phyloP scores from a whole-genome alignment of 768 basidiomycete species.

The Lactarius hatsudake region DNA sequence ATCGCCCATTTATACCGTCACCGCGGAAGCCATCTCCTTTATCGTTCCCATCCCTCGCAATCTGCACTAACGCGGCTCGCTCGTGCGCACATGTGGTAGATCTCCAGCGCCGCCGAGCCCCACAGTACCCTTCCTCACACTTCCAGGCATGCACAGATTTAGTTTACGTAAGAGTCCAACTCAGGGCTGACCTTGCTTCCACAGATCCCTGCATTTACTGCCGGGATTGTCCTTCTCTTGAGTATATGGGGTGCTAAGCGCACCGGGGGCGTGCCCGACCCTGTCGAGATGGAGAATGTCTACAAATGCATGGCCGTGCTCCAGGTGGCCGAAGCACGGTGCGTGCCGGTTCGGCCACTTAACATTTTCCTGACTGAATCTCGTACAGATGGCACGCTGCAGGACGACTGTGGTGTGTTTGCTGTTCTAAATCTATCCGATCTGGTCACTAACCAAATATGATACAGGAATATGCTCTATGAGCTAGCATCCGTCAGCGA shows the following conservation, averaged over 20 bases:
- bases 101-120: slow-evolving; percentile 31
- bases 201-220: slow-evolving; percentile 36
- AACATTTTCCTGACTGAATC: background rate
- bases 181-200: slow-evolving; percentile 18
- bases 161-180: background rate
- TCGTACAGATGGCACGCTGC: slow-evolving; percentile 46
- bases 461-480: slow-evolving; percentile 63
- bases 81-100: slow-evolving; percentile 46
- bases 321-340: slow-evolving; percentile 22
- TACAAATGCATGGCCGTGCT: slow-evolving; percentile 29
- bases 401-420: slow-evolving; percentile 47
- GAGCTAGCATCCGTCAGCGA: slow-evolving; percentile 72
- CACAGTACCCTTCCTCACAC: slow-evolving; percentile 26
- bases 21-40: slow-evolving; percentile 35
- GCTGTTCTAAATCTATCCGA: background rate
- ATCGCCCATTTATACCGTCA: slow-evolving; percentile 48
- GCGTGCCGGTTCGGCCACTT: slow-evolving; percentile 1
- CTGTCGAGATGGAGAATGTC: slow-evolving; percentile 27
- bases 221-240: slow-evolving; percentile 43
- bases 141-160: slow-evolving; percentile 16
- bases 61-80: slow-evolving; percentile 50
- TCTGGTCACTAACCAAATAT: background rate
- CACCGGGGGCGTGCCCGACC: slow-evolving; percentile 20
- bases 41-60: slow-evolving; percentile 46
- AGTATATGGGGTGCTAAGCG: slow-evolving; percentile 43